Percentiles rank a stretch among this genome's conserved stretches.
phyloP scores from a whole-genome alignment of 177 flowering plant genomes.

The Vitis hybrid region DNA sequence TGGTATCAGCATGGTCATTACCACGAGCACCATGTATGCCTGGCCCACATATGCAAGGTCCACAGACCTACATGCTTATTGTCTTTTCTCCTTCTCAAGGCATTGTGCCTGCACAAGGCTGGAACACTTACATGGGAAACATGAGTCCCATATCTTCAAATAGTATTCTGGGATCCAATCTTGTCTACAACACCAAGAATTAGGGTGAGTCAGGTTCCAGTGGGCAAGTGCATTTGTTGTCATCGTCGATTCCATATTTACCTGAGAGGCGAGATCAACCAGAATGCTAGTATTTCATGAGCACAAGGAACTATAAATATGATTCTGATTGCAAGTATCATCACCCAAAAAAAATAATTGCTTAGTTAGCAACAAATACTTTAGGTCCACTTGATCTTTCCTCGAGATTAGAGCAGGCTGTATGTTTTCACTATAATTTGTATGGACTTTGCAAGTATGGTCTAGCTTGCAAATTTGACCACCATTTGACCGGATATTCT shows the following conservation, averaged over 20 bases:
- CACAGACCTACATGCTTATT: conserved; percentile 52
- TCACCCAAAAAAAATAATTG: conserved; percentile 66
- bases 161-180: conserved; percentile 34
- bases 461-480: conserved; percentile 65
- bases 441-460: conserved; percentile 74
- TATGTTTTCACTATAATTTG: conserved; percentile 54
- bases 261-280: conserved; percentile 84
- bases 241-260: conserved; percentile 22
- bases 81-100: conserved; percentile 59
- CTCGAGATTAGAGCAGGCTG: conserved; percentile 65
- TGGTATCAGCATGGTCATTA: conserved; percentile 51
- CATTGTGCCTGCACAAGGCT: conserved; percentile 55
- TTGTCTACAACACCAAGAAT: conserved; percentile 34
- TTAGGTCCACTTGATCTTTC: conserved; percentile 64
- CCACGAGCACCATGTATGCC: conserved; percentile 42
- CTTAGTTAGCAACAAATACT: conserved; percentile 31
- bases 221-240: conserved; percentile 30
- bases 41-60: conserved; percentile 35
- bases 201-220: conserved; percentile 39
- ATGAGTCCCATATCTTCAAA: conserved; percentile 35
- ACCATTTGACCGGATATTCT: conserved; percentile 44
- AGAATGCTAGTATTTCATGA: conserved; percentile 75
- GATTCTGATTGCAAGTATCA: conserved; percentile 78
- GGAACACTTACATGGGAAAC: conserved; percentile 65
- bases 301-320: conserved; percentile 72